Percentiles rank a stretch among this genome's conserved stretches.
These are phyloP conservation scores for Botrytis medusae DNA, from an alignment of 2,329 filamentous ascomycete species.

Conservation along the genomic window DNA sequence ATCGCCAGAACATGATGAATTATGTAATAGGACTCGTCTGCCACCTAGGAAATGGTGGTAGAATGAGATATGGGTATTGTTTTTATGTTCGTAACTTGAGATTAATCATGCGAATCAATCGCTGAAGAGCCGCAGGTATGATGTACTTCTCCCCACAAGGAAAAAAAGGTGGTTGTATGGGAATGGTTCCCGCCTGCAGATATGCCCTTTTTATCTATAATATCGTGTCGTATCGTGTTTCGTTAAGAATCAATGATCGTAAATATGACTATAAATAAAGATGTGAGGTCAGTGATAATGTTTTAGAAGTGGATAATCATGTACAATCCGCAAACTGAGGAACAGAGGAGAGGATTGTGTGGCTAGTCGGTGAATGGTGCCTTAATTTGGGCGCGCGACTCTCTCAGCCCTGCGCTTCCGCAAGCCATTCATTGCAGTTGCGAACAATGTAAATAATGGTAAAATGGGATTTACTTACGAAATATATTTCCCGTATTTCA, in stretches of 20 bases:
- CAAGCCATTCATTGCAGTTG: not conserved
- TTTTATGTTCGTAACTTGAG: slow-evolving; percentile 28
- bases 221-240: slow-evolving; percentile 29
- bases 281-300: slow-evolving; percentile 23
- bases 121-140: slow-evolving; percentile 29
- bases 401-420: slow-evolving; percentile 18
- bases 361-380: slow-evolving; percentile 15
- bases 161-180: slow-evolving; percentile 21
- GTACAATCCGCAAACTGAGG: slow-evolving; percentile 7
- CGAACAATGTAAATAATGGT: not conserved
- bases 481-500: not conserved
- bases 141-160: slow-evolving; percentile 26
- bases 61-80: slow-evolving; percentile 31
- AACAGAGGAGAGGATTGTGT: slow-evolving; percentile 15
- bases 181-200: slow-evolving; percentile 17
- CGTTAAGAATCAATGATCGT: slow-evolving; percentile 26
- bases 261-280: slow-evolving; percentile 26
- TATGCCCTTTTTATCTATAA: slow-evolving; percentile 25
- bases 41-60: slow-evolving; percentile 32
- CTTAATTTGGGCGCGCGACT: slow-evolving; percentile 15
- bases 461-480: not conserved
- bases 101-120: slow-evolving; percentile 38
- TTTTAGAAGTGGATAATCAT: slow-evolving; percentile 5
- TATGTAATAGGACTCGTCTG: slow-evolving; percentile 38
- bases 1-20: slow-evolving; percentile 96